These are phyloP conservation scores for Amanita exitialis DNA, from an alignment of 768 basidiomycete species.

Conservation along the genomic window DNA sequence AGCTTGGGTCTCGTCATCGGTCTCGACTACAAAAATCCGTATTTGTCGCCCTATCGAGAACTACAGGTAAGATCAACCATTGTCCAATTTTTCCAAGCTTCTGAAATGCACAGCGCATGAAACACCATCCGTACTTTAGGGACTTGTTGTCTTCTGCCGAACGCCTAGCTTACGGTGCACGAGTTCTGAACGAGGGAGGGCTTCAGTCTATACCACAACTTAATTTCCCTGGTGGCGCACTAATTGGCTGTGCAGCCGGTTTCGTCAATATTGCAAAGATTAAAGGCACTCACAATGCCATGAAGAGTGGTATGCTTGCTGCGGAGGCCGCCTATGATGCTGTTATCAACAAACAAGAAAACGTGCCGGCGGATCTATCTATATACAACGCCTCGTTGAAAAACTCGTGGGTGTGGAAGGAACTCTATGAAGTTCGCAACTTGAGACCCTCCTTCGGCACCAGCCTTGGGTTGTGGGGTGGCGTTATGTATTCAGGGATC, in stretches of 20 bases:
- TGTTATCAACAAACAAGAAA: constrained; percentile 21
- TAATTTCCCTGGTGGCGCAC: constrained; percentile 88
- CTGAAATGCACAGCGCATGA: constrained; percentile 46
- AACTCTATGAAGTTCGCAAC: constrained; percentile 87
- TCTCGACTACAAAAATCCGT: constrained; percentile 91
- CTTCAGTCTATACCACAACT: constrained; percentile 80
- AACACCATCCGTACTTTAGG: constrained; percentile 91
- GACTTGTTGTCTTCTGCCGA: constrained; percentile 62
- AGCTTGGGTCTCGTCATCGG: constrained; percentile 88
- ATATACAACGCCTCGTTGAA: constrained; percentile 61
- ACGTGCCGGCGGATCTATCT: constrained; percentile 48
- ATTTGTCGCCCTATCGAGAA: constrained; percentile 84
- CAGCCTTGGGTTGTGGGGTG: constrained; percentile 73
- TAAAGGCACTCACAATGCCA: constrained; percentile 97
- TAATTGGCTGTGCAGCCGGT: constrained; percentile 92
- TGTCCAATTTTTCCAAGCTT: not conserved
- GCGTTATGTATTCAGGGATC: constrained; percentile 80
- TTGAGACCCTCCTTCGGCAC: constrained; percentile 83
- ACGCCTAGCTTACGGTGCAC: constrained; percentile 85
- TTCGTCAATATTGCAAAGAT: constrained; percentile 97
- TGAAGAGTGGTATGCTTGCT: constrained; percentile 98
- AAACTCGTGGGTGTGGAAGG: constrained; percentile 76
- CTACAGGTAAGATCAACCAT: constrained; percentile 55
- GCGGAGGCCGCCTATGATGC: constrained; percentile 78
- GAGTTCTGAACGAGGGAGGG: constrained; percentile 89